Evolutionary conservation across 805 yeast species (phyloP).

Genomic region (Ogataea glucozyma): DNA sequence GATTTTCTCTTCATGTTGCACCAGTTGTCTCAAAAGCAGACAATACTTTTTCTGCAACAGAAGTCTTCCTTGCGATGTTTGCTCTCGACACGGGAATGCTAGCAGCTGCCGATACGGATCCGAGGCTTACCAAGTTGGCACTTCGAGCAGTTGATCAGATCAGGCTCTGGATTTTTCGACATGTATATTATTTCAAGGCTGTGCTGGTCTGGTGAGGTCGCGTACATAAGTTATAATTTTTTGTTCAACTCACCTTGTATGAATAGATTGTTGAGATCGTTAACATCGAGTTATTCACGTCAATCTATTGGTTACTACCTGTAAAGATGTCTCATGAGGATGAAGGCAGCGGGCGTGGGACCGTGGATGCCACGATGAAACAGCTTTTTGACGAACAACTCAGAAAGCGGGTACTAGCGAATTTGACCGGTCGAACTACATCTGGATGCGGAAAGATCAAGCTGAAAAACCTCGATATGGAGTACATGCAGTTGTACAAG

Average conservation of each 20-base stretch:
- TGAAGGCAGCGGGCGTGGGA: neutral
- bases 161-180: too few species aligned
- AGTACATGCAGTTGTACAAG: constrained; percentile 51
- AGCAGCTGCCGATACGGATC: constrained; percentile 6
- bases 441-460: constrained; percentile 13
- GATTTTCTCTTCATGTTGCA: constrained; percentile 13
- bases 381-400: neutral
- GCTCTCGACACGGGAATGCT: constrained; percentile 3
- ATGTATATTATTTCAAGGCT: too few species aligned
- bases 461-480: constrained; percentile 40
- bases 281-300: too few species aligned
- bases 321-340: too few species aligned
- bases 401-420: constrained; percentile 14
- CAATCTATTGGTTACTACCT: too few species aligned
- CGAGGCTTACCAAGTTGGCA: neutral
- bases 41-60: constrained; percentile 15
- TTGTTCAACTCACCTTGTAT: too few species aligned
- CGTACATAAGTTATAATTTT: too few species aligned
- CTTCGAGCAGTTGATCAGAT: neutral
- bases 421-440: constrained; percentile 24
- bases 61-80: constrained; percentile 12
- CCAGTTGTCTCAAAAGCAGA: constrained; percentile 7
- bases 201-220: neutral
- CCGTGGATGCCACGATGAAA: neutral
- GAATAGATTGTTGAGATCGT: too few species aligned